Conservation (phyloP, 2,329 filamentous ascomycete genomes). For the Fusarium stilboides region DNA sequence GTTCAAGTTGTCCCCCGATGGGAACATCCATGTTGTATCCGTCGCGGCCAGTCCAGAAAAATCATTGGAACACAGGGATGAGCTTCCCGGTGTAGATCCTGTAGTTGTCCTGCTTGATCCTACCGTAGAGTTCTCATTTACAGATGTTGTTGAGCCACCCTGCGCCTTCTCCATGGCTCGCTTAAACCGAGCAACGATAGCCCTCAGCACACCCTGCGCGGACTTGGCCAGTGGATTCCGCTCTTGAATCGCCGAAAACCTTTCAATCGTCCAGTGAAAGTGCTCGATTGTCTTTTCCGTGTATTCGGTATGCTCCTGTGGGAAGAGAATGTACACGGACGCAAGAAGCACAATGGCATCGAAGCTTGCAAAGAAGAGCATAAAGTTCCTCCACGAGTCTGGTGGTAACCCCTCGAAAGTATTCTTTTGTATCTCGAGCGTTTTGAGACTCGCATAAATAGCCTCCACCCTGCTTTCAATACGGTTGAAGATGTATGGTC, state of each 20-base stretch:
- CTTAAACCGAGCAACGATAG: slow-evolving; percentile 68
- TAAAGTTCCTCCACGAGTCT: slow-evolving; percentile 67
- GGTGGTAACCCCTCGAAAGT: slow-evolving; percentile 65
- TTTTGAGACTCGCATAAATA: slow-evolving; percentile 68
- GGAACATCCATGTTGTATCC: slow-evolving; percentile 58
- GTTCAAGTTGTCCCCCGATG: slow-evolving; percentile 64
- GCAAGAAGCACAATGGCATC: slow-evolving; percentile 75
- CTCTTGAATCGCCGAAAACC: slow-evolving; percentile 70
- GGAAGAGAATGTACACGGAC: slow-evolving; percentile 73
- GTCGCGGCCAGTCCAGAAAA: slow-evolving; percentile 13
- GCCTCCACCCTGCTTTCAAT: slow-evolving; percentile 68
- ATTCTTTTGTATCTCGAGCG: slow-evolving; percentile 68
- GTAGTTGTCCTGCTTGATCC: slow-evolving; percentile 9
- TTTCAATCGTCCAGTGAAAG: slow-evolving; percentile 72
- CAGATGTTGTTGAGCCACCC: slow-evolving; percentile 31
- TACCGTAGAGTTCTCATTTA: slow-evolving; percentile 9
- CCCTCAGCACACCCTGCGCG: slow-evolving; percentile 69
- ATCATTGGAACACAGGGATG: slow-evolving; percentile 17
- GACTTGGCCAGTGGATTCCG: slow-evolving; percentile 69
- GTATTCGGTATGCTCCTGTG: slow-evolving; percentile 67
- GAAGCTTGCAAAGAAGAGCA: slow-evolving; percentile 74
- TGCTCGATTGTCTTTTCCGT: slow-evolving; percentile 66
- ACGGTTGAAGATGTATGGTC: slow-evolving; percentile 74
- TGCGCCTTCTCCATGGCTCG: slow-evolving; percentile 60
- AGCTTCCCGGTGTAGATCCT: slow-evolving; percentile 37